Evolutionary conservation across 495 filamentous ascomycete genomes (phyloP).

Genomic region (Staphylotrichum longicolle): DNA sequence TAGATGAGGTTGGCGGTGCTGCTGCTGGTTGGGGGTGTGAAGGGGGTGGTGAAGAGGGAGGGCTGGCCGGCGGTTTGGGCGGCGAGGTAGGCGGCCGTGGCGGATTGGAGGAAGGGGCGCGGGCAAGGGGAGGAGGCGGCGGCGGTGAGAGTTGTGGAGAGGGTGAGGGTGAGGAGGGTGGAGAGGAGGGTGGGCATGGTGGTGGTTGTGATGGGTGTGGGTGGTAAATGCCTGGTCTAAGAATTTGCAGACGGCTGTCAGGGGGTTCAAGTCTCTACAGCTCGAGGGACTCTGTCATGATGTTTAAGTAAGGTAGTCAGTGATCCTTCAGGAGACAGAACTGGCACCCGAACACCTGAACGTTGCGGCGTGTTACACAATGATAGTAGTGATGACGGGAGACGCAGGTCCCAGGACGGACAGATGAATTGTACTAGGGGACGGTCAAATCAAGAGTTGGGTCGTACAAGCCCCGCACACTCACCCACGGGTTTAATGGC

Average conservation of each 20-base stretch:
- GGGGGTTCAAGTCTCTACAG: too few relatives aligned
- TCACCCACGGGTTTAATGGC: neutral
- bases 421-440: neutral
- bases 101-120: slow-evolving; percentile 24
- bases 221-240: neutral
- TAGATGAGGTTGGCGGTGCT: slow-evolving; percentile 26
- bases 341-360: neutral
- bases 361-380: neutral
- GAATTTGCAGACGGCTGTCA: too few relatives aligned
- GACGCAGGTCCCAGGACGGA: neutral
- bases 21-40: neutral
- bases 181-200: slow-evolving; percentile 21
- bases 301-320: neutral
- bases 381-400: neutral
- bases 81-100: slow-evolving; percentile 24
- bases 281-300: too few relatives aligned
- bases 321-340: neutral
- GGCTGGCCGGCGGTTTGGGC: slow-evolving; percentile 27
- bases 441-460: neutral
- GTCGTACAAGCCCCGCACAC: neutral
- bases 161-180: slow-evolving; percentile 9
- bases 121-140: slow-evolving; percentile 26
- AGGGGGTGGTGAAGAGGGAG: slow-evolving; percentile 17
- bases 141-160: slow-evolving; percentile 6
- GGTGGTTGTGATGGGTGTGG: neutral